Evolutionary conservation across 345 rosid genomes (phyloP), one percentile per base, ranked within the genome.

Genomic region (Citrus trifoliata): DNA sequence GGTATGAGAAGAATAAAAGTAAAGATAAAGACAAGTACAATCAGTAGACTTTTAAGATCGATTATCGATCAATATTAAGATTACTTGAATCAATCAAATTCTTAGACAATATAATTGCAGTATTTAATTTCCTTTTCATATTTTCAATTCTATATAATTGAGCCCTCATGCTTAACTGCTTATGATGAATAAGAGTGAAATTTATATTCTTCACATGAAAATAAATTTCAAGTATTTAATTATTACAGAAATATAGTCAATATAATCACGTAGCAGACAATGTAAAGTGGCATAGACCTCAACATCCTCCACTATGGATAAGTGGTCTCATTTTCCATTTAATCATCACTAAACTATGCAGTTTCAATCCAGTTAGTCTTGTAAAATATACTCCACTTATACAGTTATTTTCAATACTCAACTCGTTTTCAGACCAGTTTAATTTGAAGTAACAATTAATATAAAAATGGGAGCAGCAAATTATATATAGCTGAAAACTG

Each of bases 211-310:
- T 46, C 4, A 42, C 16, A 46, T 71, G 22, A 55, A 55, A 7
- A 48, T 19, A 48, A 19, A 70, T 28, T 16, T 10, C 53, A 48
- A 70, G 19, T 6, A 48, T 48, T 4, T 24, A 60, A 27, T 63
- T 28, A 25, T 65, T 6, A 6, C 4, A 12, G 62, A 62, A 7
- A 5, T 22, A 64, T 53, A 59, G 53, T 33, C 66, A 70, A 76
- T 35, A 55, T 37, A 27, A 48, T 74, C 76, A 80, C 78, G 77
- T 32, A 81, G 59, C 73, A 79, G 82, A 76, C 84, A 80, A 76
- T 7, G 10, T 76, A 65, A 80, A 79, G 86, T 87, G 86, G 81
- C 37, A 6, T 27, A 56, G 13, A 71, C 77, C 37, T 1, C 61
- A 28, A 63, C 53, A 69, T 48, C 53, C 70, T 63, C 74, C 78